A percentile compares a stretch with the other conserved stretches of the same genome.
Evolutionary conservation across 352 stramenopile species (phyloP).

Genomic region (Phytophthora citrophthora): DNA sequence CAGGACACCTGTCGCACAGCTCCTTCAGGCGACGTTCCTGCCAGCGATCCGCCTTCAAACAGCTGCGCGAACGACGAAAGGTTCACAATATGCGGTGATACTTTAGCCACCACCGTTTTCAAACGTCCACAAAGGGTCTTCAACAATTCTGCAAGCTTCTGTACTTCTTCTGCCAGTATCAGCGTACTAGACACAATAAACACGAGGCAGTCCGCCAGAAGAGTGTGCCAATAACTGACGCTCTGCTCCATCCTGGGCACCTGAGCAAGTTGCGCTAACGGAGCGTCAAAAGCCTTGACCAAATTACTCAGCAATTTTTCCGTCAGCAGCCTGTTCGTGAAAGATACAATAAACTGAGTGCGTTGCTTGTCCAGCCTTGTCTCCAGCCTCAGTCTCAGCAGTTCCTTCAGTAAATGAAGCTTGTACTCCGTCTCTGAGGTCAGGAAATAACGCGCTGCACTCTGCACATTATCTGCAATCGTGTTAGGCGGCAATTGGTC

Average conservation of each 20-base stretch:
- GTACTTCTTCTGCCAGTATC: constrained; percentile 58
- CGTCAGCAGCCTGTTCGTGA: constrained; percentile 71
- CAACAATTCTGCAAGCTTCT: constrained; percentile 55
- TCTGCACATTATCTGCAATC: constrained; percentile 65
- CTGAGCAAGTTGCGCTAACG: constrained; percentile 64
- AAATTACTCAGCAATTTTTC: constrained; percentile 64
- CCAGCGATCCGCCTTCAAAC: constrained; percentile 70
- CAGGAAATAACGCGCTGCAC: constrained; percentile 76
- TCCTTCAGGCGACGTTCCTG: constrained; percentile 65
- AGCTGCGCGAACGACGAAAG: constrained; percentile 77
- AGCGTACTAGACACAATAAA: constrained; percentile 66
- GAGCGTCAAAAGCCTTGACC: constrained; percentile 45
- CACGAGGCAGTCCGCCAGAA: constrained; percentile 73
- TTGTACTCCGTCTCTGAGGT: constrained; percentile 80
- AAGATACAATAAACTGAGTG: constrained; percentile 67
- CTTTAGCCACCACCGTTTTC: constrained; percentile 64
- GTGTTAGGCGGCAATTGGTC: constrained; percentile 60
- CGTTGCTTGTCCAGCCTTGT: constrained; percentile 57
- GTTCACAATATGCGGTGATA: constrained; percentile 87
- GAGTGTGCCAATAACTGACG: constrained; percentile 79
- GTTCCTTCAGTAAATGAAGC: constrained; percentile 76
- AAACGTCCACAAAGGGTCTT: constrained; percentile 65
- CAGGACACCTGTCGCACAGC: constrained; percentile 78
- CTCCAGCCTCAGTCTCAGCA: constrained; percentile 73
- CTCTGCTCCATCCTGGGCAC: constrained; percentile 66